These are phyloP conservation scores for Dichotomopilus funicola DNA, from an alignment of 2,329 filamentous ascomycete genomes.

Conservation along the genomic window DNA sequence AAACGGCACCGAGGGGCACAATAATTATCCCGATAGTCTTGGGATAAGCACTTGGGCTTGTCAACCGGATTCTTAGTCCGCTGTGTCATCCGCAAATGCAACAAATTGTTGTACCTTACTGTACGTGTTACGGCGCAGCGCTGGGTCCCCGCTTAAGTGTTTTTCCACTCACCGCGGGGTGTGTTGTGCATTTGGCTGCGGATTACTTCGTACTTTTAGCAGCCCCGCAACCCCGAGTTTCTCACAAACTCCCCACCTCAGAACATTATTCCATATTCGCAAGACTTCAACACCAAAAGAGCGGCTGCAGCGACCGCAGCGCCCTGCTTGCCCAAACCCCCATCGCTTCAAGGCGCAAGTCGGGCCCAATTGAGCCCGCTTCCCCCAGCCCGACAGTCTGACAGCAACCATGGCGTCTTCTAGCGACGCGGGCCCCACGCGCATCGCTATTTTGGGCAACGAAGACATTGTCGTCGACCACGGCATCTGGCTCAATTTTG, in stretches of 20 bases:
- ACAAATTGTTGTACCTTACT: not conserved
- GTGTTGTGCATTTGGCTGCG: too few species aligned
- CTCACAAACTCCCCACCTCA: slow-evolving; percentile 2
- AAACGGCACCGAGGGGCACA: too few species aligned
- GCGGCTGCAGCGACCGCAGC: too few species aligned
- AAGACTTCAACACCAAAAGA: too few species aligned
- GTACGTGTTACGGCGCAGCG: too few species aligned
- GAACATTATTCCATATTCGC: too few species aligned
- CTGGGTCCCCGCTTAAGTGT: slow-evolving; percentile 12
- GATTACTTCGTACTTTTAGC: not conserved
- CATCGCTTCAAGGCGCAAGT: slow-evolving; percentile 13
- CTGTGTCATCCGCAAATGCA: not conserved
- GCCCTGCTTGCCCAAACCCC: not conserved
- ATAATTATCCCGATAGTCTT: too few species aligned
- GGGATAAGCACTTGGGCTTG: too few species aligned
- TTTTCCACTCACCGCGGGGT: slow-evolving; percentile 11
- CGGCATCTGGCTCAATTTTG: slow-evolving; percentile 77
- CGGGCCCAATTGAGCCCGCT: slow-evolving; percentile 19
- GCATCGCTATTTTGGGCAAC: slow-evolving; percentile 77
- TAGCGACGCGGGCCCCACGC: slow-evolving; percentile 38
- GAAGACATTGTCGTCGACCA: slow-evolving; percentile 90
- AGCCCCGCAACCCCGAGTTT: not conserved
- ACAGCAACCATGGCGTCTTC: slow-evolving; percentile 17
- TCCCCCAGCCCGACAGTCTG: slow-evolving; percentile 5
- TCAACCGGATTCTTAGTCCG: not conserved